phyloP scores from a whole-genome alignment of 2,329 filamentous ascomycete species.

The Orbilia quercus region DNA sequence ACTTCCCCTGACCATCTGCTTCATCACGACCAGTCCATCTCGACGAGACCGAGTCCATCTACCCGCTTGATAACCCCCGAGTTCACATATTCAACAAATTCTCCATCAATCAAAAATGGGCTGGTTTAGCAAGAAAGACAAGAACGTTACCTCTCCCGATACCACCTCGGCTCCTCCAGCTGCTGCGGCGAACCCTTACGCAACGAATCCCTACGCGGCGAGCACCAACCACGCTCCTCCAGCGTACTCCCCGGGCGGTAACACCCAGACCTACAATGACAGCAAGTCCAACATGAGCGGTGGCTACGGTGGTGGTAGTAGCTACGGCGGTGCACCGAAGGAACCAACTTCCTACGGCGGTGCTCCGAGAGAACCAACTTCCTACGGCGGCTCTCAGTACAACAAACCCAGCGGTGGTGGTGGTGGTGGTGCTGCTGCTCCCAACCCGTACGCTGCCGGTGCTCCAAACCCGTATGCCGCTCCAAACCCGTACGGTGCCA shows the following conservation, averaged over 20 bases:
- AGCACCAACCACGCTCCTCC: too few relatives aligned
- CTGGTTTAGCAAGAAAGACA: conserved; percentile 45
- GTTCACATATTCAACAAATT: too few relatives aligned
- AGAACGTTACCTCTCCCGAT: conserved; percentile 27
- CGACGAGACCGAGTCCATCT: too few relatives aligned
- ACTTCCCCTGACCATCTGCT: conserved; percentile 2
- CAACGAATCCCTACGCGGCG: conserved; percentile 15
- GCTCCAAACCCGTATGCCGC: conserved; percentile 25
- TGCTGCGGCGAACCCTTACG: conserved; percentile 28
- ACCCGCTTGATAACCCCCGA: too few relatives aligned
- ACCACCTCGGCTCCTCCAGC: conserved; percentile 22
- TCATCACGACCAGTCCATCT: conserved; percentile 7
- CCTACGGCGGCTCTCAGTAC: conserved; percentile 32
- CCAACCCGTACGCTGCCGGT: conserved; percentile 15
- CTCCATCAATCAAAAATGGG: conserved; percentile 35
- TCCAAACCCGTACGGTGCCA: conserved; percentile 2
- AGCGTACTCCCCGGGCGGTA: conserved; percentile 22
- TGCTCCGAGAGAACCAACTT: conserved; percentile 9
- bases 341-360: conserved; percentile 31
- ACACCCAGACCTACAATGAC: conserved; percentile 30
- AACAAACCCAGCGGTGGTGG: conserved; percentile 23
- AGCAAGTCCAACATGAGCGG: conserved; percentile 44
- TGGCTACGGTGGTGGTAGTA: conserved; percentile 27
- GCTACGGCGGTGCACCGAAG: neutral
- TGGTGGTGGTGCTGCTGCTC: too few relatives aligned